Evolutionary conservation across 1,284 basidiomycete genomes (phyloP).

Genomic region (Amylostereum chailletii): DNA sequence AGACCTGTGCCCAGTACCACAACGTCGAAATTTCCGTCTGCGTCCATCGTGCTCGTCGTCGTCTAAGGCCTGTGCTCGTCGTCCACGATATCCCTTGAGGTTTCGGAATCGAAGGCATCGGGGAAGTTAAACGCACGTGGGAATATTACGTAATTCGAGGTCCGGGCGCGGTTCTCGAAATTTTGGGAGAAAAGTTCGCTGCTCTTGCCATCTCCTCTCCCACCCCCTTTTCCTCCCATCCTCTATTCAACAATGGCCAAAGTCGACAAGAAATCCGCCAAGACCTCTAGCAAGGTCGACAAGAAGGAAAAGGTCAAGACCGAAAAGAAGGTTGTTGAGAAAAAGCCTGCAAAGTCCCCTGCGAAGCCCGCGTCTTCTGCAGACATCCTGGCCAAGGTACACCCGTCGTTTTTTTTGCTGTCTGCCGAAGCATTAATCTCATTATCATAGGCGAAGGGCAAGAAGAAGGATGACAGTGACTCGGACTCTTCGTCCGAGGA

Average conservation of each 20-base stretch:
- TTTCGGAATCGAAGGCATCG: neutral
- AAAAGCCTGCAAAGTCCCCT: neutral
- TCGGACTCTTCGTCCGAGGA: conserved; percentile 19
- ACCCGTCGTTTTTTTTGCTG: conserved; percentile 2
- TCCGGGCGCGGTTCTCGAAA: neutral
- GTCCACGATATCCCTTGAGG: neutral
- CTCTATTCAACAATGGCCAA: conserved; percentile 33
- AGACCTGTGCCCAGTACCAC: conserved; percentile 85
- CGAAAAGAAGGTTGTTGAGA: conserved; percentile 11
- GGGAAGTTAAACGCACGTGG: no score
- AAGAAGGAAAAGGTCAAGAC: conserved; percentile 30
- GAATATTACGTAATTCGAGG: no score
- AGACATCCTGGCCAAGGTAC: conserved; percentile 24
- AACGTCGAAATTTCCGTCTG: conserved; percentile 53
- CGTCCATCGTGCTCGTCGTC: conserved; percentile 4
- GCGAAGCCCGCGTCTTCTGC: conserved; percentile 22
- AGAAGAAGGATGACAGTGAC: conserved; percentile 20
- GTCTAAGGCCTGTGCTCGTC: neutral
- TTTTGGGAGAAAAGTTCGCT: conserved; percentile 14
- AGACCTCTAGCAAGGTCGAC: conserved; percentile 27
- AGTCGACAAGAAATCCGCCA: conserved; percentile 31
- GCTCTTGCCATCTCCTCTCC: conserved; percentile 11
- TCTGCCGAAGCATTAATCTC: neutral
- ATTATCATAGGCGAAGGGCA: conserved; percentile 18
- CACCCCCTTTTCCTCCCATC: conserved; percentile 9